Conservation (phyloP, 208 protist genomes). For the Leishmania turanica region DNA sequence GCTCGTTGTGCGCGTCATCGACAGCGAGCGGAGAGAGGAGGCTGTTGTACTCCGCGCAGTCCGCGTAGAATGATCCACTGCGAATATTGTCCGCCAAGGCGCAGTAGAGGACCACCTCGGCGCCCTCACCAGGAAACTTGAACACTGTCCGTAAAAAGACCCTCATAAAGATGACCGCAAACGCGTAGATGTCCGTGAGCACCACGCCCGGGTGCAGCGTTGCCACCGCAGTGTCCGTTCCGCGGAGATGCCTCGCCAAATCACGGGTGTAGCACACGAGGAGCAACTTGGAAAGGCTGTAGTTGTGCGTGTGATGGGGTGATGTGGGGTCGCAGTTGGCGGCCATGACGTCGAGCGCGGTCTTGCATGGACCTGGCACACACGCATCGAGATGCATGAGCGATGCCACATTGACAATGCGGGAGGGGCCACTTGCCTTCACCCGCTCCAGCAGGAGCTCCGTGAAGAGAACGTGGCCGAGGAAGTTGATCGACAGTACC, state of each 20-base stretch:
- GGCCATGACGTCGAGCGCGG: slow-evolving; percentile 37
- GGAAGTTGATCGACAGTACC: slow-evolving; percentile 60
- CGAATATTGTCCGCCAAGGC: slow-evolving; percentile 32
- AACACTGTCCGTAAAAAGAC: slow-evolving; percentile 51
- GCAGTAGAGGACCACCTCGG: slow-evolving; percentile 50
- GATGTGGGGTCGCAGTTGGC: slow-evolving; percentile 39
- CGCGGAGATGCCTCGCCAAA: slow-evolving; percentile 38
- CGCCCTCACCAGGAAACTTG: slow-evolving; percentile 51
- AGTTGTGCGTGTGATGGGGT: slow-evolving; percentile 40
- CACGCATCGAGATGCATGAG: slow-evolving; percentile 53
- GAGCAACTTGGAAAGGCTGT: slow-evolving; percentile 59
- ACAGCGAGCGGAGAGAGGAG: slow-evolving; percentile 40
- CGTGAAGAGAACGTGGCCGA: slow-evolving; percentile 47
- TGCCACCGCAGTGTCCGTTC: slow-evolving; percentile 27
- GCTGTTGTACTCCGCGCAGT: slow-evolving; percentile 29
- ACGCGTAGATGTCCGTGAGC: slow-evolving; percentile 48
- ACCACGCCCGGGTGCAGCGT: slow-evolving; percentile 53
- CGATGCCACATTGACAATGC: slow-evolving; percentile 59
- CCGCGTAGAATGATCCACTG: slow-evolving; percentile 50
- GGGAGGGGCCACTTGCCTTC: slow-evolving; percentile 31
- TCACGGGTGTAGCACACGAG: slow-evolving; percentile 61
- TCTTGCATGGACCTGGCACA: slow-evolving; percentile 33
- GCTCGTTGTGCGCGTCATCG: slow-evolving; percentile 37
- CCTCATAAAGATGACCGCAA: slow-evolving; percentile 39
- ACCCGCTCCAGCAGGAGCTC: slow-evolving; percentile 46